Evolutionary conservation across 2,329 filamentous ascomycete species (phyloP).

Genomic region (Verticillium longisporum): DNA sequence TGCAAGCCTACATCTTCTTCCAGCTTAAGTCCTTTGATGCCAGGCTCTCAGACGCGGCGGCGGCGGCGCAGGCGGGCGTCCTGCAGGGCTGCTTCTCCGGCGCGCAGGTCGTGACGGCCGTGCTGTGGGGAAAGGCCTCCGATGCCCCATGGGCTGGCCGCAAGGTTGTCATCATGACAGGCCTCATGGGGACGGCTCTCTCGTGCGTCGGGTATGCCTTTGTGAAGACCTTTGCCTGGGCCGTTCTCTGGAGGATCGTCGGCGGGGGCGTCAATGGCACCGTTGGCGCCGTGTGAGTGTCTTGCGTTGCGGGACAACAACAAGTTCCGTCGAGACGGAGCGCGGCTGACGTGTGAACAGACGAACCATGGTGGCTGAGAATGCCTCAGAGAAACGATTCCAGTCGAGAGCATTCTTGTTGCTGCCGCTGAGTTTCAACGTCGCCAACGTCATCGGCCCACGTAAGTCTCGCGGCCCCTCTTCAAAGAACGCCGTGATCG

Average conservation of each 20-base stretch:
- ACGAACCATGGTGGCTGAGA: constrained; percentile 41
- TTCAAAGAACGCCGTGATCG: not conserved
- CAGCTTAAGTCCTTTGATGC: constrained; percentile 62
- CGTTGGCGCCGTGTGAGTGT: constrained; percentile 37
- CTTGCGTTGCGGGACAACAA: too few species aligned
- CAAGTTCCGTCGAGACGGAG: not conserved
- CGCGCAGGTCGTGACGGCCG: constrained; percentile 66
- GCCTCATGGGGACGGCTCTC: constrained; percentile 59
- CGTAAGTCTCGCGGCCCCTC: constrained; percentile 20
- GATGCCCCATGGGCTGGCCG: constrained; percentile 49
- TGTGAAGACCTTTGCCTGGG: constrained; percentile 55
- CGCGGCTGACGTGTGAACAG: constrained; percentile 13
- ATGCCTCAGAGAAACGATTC: constrained; percentile 37
- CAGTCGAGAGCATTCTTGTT: constrained; percentile 39
- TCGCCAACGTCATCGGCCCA: constrained; percentile 35
- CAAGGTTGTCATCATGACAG: constrained; percentile 65
- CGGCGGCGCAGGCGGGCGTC: constrained; percentile 23
- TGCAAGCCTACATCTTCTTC: constrained; percentile 70
- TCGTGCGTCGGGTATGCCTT: constrained; percentile 68
- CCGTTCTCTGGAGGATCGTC: constrained; percentile 57
- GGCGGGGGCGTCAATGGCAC: constrained; percentile 50
- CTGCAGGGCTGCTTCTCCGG: constrained; percentile 66
- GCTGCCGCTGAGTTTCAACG: constrained; percentile 38
- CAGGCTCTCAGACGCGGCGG: constrained; percentile 52
- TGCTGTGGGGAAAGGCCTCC: constrained; percentile 37